Evolutionary conservation across 2,329 filamentous ascomycete species (phyloP).

Genomic region (Trichoderma koningiopsis): DNA sequence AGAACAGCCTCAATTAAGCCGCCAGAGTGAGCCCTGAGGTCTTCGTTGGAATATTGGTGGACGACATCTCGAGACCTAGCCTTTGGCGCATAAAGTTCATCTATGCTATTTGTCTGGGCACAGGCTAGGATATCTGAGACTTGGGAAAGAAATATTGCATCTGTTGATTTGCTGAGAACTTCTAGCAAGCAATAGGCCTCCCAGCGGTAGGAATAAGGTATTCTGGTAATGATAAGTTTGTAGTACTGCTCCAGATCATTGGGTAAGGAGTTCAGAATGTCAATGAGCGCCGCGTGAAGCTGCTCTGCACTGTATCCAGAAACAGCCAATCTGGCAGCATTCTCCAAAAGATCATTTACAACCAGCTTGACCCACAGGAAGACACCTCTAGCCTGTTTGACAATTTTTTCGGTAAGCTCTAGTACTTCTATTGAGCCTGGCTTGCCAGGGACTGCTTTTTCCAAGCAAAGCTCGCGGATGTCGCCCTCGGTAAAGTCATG

Average conservation of each 20-base stretch:
- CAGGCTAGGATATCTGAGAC: not conserved
- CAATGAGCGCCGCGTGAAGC: not conserved
- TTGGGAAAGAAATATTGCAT: not conserved
- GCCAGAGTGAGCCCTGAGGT: not conserved
- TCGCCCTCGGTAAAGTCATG: constrained; percentile 8
- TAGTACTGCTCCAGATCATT: not conserved
- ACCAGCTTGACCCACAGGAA: constrained; percentile 22
- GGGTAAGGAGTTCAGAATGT: not conserved
- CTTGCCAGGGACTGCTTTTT: not conserved
- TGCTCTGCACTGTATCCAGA: not conserved
- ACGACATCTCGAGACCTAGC: not conserved
- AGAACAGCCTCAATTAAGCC: not conserved
- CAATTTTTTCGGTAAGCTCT: not conserved
- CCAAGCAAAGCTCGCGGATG: constrained; percentile 7
- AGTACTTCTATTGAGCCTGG: not conserved
- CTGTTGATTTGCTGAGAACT: not conserved
- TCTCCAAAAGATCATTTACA: not conserved
- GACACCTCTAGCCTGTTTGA: not conserved
- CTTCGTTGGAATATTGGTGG: not conserved
- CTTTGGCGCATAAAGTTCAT: not conserved
- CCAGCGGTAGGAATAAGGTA: not conserved
- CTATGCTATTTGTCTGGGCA: not conserved
- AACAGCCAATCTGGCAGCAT: not conserved
- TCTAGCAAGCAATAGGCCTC: constrained; percentile 18
- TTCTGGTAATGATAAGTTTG: not conserved